Evolutionary conservation across 163 green algal species (phyloP).

Genomic region (Coccomyxa subellipsoidea): DNA sequence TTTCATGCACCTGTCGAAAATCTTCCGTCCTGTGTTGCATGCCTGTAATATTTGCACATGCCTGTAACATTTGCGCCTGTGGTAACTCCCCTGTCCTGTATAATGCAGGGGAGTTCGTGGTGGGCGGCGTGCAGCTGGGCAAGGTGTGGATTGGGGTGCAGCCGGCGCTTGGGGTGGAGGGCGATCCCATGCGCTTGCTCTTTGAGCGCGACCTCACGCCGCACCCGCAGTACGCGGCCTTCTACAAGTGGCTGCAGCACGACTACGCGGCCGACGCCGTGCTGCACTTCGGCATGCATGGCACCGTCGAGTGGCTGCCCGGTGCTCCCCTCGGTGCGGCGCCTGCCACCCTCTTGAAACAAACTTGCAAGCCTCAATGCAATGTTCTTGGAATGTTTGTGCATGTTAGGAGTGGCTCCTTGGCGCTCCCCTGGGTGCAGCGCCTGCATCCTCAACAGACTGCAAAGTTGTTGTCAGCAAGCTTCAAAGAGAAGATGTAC

Average conservation of each 20-base stretch:
- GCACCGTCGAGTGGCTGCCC: constrained; percentile 94
- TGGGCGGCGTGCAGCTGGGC: constrained; percentile 76
- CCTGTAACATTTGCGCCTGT: not conserved
- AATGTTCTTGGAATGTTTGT: not conserved
- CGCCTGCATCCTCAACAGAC: no score
- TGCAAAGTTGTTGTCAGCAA: no score
- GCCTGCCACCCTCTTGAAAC: no score
- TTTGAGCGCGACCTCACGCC: constrained; percentile 97
- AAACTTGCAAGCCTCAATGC: no score
- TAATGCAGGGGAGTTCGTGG: constrained; percentile 45
- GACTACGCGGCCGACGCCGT: constrained; percentile 79
- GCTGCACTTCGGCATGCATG: constrained; percentile 98
- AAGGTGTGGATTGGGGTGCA: constrained; percentile 96
- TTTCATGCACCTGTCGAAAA: no score
- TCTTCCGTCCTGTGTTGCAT: no score
- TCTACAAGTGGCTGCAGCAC: constrained; percentile 89
- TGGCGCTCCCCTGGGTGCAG: constrained; percentile 27
- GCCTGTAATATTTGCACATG: no score
- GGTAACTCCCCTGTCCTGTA: not conserved
- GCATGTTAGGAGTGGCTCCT: constrained; percentile 96
- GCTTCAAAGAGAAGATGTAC: no score
- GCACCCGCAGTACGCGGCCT: constrained; percentile 56
- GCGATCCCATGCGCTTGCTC: constrained; percentile 96
- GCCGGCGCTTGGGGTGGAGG: constrained; percentile 92
- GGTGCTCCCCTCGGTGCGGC: constrained; percentile 28